Evolutionary conservation across 805 yeast genomes (phyloP), one percentile per base, ranked within the genome.

Genomic region (Saturnispora kantuleensis): DNA sequence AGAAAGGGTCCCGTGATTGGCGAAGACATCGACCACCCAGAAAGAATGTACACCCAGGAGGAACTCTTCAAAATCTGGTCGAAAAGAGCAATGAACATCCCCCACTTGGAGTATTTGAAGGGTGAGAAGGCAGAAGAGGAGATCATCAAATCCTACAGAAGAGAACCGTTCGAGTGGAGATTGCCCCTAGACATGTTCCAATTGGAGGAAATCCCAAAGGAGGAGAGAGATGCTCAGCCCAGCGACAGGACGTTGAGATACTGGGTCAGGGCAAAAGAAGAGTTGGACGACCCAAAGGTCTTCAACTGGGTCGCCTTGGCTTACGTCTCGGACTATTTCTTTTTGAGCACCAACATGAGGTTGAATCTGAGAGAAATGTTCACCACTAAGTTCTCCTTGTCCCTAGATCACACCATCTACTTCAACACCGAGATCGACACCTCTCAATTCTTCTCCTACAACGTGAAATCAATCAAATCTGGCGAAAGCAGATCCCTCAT

Each of bases 321-420:
- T 2, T 76, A 76, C 47, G 60, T 78, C 10, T 71, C 83, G 0
- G 87, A 81, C 55, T 69, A 79, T 11, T 69, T 74, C 46, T 70
- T 75, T 46, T 58, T 81, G 40, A 67, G 74, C 11, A 60, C 79
- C 2, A 63, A 77, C 31, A 76, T 74, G 51, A 69, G 81, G 47
- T 62, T 74, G 43, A 70, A 77, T 44, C 57, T 74, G 42, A 59
- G 70, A 35, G 70, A 69, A 17, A 54, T 71, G 57, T 67, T 66
- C 47, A 65, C 71, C 16, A 66, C 74, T 13, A 69, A 67, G 32
- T 70, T 76, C 50, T 72, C 78, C 12, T 80, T 78, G 3, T 76
- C 84, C 17, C 59, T 82, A 50, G 88, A 81, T 51, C 88, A 82
- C 55, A 62, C 78, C 0, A 70, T 84, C 30, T 79, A 79, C 57